Evolutionary conservation across 1,284 basidiomycete genomes (phyloP).

Genomic region (Pseudozyma pruni): DNA sequence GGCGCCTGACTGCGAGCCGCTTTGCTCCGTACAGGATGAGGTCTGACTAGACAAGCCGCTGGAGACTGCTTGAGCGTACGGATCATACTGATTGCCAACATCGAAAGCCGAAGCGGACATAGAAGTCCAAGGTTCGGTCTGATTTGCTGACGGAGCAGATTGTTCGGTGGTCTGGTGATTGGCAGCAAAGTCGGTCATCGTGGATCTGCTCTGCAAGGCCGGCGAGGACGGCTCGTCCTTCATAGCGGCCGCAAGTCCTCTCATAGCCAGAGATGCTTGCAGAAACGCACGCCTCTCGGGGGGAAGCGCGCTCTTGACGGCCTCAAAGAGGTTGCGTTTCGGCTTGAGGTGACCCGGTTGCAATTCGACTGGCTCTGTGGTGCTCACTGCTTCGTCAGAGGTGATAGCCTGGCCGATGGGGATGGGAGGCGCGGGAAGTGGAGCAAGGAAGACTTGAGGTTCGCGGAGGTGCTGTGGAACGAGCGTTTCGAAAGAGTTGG

Average conservation of each 20-base stretch:
- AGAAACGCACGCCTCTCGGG: conserved; percentile 33
- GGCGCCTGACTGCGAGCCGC: not conserved
- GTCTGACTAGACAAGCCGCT: not conserved
- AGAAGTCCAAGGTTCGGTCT: not conserved
- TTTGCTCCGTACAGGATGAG: not conserved
- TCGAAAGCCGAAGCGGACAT: not conserved
- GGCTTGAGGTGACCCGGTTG: not conserved
- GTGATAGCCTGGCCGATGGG: conserved; percentile 38
- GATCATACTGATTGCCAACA: too few species aligned
- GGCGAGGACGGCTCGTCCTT: not conserved
- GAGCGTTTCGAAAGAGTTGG: conserved; percentile 16
- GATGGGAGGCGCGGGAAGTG: conserved; percentile 9
- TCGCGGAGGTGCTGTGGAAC: conserved; percentile 30
- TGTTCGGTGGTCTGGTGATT: not conserved
- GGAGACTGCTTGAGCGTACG: not conserved
- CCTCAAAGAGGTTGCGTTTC: conserved; percentile 18
- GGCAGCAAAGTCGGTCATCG: too few species aligned
- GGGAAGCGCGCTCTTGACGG: conserved; percentile 29
- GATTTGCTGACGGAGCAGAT: not conserved
- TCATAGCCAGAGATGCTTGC: conserved; percentile 18
- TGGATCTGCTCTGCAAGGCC: too few species aligned
- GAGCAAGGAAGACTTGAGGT: conserved; percentile 15
- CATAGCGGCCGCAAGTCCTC: not conserved
- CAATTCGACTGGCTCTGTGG: not conserved
- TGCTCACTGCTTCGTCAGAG: conserved; percentile 1